Evolutionary conservation across 768 basidiomycete genomes (phyloP), one percentile per base, ranked within the genome.

Genomic region (Boletus sp.): DNA sequence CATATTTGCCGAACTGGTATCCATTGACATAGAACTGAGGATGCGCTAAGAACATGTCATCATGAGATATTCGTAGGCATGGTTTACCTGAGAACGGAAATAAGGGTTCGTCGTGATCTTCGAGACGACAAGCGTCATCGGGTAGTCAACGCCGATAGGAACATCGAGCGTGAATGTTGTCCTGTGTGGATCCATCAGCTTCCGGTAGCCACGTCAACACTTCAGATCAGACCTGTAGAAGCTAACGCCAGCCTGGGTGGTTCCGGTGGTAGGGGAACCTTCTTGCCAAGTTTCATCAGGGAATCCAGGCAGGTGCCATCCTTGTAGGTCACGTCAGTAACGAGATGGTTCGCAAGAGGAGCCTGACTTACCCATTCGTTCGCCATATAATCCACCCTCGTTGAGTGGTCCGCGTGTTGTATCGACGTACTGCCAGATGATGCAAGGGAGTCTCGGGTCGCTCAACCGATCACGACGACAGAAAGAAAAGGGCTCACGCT

Each of bases 241-340:
- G 47, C 65, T 69, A 34, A 80, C 78, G 23, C 81, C 81, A 7
- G 78, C 74, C 8, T 68, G 56, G 6, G 72, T 65, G 35, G 75
- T 72, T 29, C 78, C 79, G 1, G 56, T 61, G 9, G 73, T 78
- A 1, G 80, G 79, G 11, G 69, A 71, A 4, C 76, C 71, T 29
- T 57, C 50, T 11, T 69, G 60, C 83, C 83, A 83, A 1, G 54
- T 55, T 11, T 72, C 66, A 51, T 82, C 80, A 41, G 81, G 69
- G 64, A 80, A 81, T 30, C 72, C 76, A 21, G 83, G 83, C n/a
- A 83, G 72, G 60, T 85, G 83, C 78, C 80, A 83, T 34, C 82
- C 64, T 53, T 50, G 25, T 11, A 19, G 21, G 35, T 21, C 34
- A n/a, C 8, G 17, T 69, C 52, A 61, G 37, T 29, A 23, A 47